Base-by-base conservation (phyloP, 257 asterid genomes). In the Cinchona pubescens region DNA sequence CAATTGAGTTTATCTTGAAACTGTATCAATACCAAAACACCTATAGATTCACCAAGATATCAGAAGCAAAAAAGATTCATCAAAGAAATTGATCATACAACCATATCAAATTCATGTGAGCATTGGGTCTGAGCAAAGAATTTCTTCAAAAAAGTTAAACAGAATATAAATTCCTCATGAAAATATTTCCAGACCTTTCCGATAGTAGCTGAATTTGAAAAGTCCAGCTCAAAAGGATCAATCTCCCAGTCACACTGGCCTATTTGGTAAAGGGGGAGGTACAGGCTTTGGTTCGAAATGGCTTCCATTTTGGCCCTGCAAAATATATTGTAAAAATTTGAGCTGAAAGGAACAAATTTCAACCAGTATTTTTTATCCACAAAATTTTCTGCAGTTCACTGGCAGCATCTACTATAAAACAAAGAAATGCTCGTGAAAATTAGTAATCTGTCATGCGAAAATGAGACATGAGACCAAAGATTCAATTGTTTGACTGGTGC, bases 241-340 rank as follows among this genome's bases (percentile, higher is more conserved):
- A 95, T 83, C 84, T 95, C 99, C 99, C 99, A 95, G 83, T 95
- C 99, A 73, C 98, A 95, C 87, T 91, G n/a, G n/a, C n/a, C n/a
- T 95, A 18, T 95, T 95, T 66, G 99, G 96, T 37, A 88, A 87
- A 81, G 97, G 99, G 29, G 98, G 98, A 67, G 89, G 83, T 71
- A 95, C 96, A 13, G 98, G 88, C 79, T 87, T 87, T 76, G 97
- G 99, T 81, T 95, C 99, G 80, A 91, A 92, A 85, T 95, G 99
- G 80, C 98, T 95, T 78, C 99, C 99, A 82, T 83, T 95, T 80
- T 88, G 96, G 21, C 98, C 99, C 99, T 95, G 88, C 83, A 88
- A 77, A 66, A 78, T 53, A 46, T 29, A 43, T 37, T 43, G 35
- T n/a, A 69, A 65, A 43, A n/a, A 29, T 59, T 59, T 62, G 67